Conservation (phyloP, 805 yeast genomes). For the Starmerella stellata region DNA sequence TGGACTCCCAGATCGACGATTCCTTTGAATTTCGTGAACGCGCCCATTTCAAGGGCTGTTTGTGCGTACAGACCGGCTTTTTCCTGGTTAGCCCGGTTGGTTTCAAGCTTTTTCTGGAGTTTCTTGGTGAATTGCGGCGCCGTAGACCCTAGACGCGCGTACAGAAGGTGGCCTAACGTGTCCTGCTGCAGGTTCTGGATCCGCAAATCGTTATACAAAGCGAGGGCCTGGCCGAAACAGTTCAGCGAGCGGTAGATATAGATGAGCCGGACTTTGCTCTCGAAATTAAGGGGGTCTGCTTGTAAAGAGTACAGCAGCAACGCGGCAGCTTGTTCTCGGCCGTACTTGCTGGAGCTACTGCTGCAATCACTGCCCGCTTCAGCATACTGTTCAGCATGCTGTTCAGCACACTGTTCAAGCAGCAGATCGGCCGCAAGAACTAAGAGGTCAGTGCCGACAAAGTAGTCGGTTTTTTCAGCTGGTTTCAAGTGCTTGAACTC, state of each 20-base stretch:
- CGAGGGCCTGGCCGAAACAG: constrained; percentile 31
- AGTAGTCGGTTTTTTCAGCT: constrained; percentile 42
- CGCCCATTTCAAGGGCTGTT: constrained; percentile 38
- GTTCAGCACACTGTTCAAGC: constrained; percentile 14
- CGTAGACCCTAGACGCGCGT: constrained; percentile 31
- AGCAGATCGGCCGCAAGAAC: constrained; percentile 34
- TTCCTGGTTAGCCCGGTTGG: constrained; percentile 25
- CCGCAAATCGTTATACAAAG: constrained; percentile 37
- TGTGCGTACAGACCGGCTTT: constrained; percentile 34
- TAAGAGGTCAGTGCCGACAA: constrained; percentile 47
- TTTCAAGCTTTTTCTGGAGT: background rate
- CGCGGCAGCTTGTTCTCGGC: constrained; percentile 27
- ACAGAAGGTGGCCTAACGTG: constrained; percentile 35
- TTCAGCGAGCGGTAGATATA: constrained; percentile 44
- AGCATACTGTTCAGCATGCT: too few relatives aligned
- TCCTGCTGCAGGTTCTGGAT: constrained; percentile 66
- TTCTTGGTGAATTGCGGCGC: constrained; percentile 25
- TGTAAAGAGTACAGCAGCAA: constrained; percentile 39
- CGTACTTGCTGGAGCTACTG: background rate
- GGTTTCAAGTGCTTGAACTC: constrained; percentile 23
- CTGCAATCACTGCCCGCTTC: too few relatives aligned
- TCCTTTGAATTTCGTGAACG: constrained; percentile 50
- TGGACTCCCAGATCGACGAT: constrained; percentile 43
- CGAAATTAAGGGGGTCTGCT: constrained; percentile 55
- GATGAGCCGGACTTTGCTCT: constrained; percentile 52